Percentiles rank a stretch among this genome's conserved stretches.
These are phyloP conservation scores for Phylloporus rhodoxanthus DNA, from an alignment of 768 basidiomycete species.

Conservation along the genomic window DNA sequence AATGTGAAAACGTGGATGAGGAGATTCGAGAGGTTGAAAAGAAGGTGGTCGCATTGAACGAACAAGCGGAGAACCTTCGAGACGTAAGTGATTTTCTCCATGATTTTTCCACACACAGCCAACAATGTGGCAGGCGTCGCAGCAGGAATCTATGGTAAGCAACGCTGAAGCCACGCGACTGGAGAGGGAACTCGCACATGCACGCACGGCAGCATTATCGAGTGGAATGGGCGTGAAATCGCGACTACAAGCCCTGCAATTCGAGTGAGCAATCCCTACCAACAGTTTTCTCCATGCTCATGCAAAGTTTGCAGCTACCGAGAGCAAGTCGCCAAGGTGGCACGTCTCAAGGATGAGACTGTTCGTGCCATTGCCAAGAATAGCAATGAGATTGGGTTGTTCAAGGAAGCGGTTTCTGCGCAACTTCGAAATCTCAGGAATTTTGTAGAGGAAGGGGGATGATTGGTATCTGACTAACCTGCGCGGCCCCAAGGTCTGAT, in stretches of 20 bases:
- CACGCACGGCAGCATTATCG: conserved; percentile 67
- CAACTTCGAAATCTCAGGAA: conserved; percentile 63
- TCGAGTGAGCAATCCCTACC: conserved; percentile 47
- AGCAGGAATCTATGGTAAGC: conserved; percentile 65
- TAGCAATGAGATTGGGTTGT: conserved; percentile 75
- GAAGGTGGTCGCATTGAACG: conserved; percentile 61
- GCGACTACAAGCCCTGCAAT: conserved; percentile 67
- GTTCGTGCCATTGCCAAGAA: conserved; percentile 78
- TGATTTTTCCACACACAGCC: background rate
- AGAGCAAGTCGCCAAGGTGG: conserved; percentile 73
- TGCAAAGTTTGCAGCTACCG: conserved; percentile 48
- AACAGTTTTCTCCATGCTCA: conserved; percentile 3
- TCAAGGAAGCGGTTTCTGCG: conserved; percentile 73
- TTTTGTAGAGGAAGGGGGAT: conserved; percentile 53
- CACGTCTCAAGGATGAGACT: conserved; percentile 71
- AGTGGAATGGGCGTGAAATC: conserved; percentile 82
- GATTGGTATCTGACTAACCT: background rate
- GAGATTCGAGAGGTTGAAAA: conserved; percentile 70
- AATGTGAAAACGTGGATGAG: conserved; percentile 78
- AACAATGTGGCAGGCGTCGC: conserved; percentile 51
- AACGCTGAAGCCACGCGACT: conserved; percentile 60
- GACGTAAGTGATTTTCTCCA: conserved; percentile 47
- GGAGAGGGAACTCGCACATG: conserved; percentile 68
- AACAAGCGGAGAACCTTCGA: conserved; percentile 76
- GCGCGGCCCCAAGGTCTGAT: background rate